Evolutionary conservation across 352 stramenopile species (phyloP), one percentile per base, ranked within the genome.

Genomic region (Globisporangium nodosum): DNA sequence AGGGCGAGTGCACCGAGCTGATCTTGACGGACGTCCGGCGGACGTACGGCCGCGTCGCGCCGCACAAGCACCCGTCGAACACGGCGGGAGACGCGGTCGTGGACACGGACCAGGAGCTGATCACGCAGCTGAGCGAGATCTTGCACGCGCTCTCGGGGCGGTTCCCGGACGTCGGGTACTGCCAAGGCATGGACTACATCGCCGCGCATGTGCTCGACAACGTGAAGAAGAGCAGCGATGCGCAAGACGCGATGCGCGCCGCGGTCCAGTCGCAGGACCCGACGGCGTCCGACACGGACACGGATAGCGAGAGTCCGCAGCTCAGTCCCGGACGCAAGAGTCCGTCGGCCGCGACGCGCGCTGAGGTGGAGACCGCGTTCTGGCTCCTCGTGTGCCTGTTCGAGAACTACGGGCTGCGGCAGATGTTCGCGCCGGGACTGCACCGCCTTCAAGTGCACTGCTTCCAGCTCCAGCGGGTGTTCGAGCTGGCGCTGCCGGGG

Each of bases 111-210:
- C 69, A 90, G 61, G 79, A 87, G 47, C 62, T 91, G 50, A 88
- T 88, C 31, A 70, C 74, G 11, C 85, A 94, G 61, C 58, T 95
- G 37, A 92, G 78, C 37, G 73, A 81, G 49, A 82, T 95, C 64
- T 61, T 95, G n/a, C 85, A 92, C 47, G 85, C 85, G 5, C 58
- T 95, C 13, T 74, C 83, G 0, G 78, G 83, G 8, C 80, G 82
- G 24, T 95, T 92, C 61, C 85, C 85, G 16, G 77, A 86, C 27
- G 85, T 95, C 9, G 85, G 85, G 5, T 95, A 95, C 59, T 95
- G 85, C 56, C 85, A 95, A 63, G 85, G 85, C 35, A 93, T 95
- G 83, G 85, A 95, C 54, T 95, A 95, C 61, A 88, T 95, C 56
- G 79, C 81, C 15, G 85, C 84, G 15, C 81, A 92, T 24, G 65